Evolutionary conservation across 129 eudicot species (phyloP).

Genomic region (Chrysanthemum makinoi): DNA sequence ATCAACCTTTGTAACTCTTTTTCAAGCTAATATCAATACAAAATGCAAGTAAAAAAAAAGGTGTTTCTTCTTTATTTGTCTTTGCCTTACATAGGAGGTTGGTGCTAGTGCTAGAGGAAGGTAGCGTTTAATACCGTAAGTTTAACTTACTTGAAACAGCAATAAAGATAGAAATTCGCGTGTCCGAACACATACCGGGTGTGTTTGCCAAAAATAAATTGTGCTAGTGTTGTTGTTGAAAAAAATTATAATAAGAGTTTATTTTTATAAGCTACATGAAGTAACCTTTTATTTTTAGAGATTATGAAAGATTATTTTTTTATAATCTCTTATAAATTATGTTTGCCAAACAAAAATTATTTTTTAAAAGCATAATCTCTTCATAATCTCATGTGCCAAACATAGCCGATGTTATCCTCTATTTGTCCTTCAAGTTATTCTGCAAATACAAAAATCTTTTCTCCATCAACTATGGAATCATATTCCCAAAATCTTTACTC

Average conservation of each 20-base stretch:
- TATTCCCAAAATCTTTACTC: not conserved
- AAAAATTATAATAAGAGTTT: no score
- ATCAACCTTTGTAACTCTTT: not conserved
- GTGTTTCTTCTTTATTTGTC: conserved; percentile 6
- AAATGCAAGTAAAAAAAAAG: conserved; percentile 5
- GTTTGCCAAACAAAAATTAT: no score
- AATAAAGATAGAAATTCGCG: conserved; percentile 20
- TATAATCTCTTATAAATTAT: no score
- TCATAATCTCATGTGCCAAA: no score
- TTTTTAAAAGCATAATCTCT: no score
- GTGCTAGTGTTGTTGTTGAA: no score
- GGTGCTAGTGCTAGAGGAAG: conserved; percentile 31
- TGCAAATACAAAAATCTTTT: conserved; percentile 14
- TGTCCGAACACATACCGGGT: conserved; percentile 38
- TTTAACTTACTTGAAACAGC: conserved; percentile 4
- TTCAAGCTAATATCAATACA: not conserved
- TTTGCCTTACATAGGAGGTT: conserved; percentile 24
- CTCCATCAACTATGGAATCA: conserved; percentile 17
- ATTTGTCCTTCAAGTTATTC: no score
- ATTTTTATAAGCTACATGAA: no score
- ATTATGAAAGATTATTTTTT: no score
- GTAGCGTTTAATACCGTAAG: conserved; percentile 11
- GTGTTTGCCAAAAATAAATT: no score
- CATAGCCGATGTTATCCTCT: no score
- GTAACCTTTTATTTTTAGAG: no score